phyloP scores from a whole-genome alignment of 1,139 yeast genomes.

The Nakaseomyces bracarensis region DNA sequence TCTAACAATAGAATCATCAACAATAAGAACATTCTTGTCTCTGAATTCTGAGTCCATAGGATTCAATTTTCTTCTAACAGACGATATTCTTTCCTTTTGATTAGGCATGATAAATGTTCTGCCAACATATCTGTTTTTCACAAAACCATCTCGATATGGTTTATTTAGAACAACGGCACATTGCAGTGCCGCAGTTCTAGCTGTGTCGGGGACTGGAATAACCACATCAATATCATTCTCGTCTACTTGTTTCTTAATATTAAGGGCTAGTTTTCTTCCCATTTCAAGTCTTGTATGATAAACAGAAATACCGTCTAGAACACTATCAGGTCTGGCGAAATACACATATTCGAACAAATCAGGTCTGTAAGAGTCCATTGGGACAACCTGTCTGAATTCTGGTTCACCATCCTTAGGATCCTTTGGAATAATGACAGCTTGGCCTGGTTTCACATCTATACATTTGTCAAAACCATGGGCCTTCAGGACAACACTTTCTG shows the following conservation, averaged over 20 bases:
- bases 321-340: slow-evolving; percentile 96
- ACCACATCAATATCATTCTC: slow-evolving; percentile 77
- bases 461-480: slow-evolving; percentile 83
- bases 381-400: slow-evolving; percentile 81
- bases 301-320: slow-evolving; percentile 89
- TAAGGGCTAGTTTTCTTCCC: slow-evolving; percentile 84
- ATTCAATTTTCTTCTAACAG: slow-evolving; percentile 88
- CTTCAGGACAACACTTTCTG: slow-evolving; percentile 88
- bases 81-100: slow-evolving; percentile 87
- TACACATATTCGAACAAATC: slow-evolving; percentile 96
- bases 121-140: slow-evolving; percentile 92
- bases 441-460: slow-evolving; percentile 87
- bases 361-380: slow-evolving; percentile 73
- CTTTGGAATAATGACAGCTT: slow-evolving; percentile 88
- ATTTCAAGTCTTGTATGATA: slow-evolving; percentile 87
- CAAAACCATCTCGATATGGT: slow-evolving; percentile 95
- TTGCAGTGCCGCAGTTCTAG: slow-evolving; percentile 89
- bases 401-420: slow-evolving; percentile 47
- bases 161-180: slow-evolving; percentile 73
- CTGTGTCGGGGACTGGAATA: slow-evolving; percentile 96
- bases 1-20: slow-evolving; percentile 94
- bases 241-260: slow-evolving; percentile 45
- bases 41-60: slow-evolving; percentile 93
- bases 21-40: slow-evolving; percentile 79
- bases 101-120: slow-evolving; percentile 98